These are phyloP conservation scores for Nothophytophthora sp. DNA, from an alignment of 352 stramenopile species.

Conservation along the genomic window DNA sequence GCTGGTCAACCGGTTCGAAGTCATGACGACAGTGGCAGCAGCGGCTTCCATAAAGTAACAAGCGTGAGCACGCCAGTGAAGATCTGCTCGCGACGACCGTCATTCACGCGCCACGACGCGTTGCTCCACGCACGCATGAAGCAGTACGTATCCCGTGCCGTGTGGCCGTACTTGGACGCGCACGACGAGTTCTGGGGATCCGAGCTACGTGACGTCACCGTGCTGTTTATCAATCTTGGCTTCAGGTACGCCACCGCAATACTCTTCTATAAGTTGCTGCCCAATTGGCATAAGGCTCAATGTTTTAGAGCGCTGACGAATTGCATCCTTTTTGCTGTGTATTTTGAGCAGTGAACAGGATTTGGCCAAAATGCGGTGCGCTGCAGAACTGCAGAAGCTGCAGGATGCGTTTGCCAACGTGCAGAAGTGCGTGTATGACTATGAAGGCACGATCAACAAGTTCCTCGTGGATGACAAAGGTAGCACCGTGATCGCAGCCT, in stretches of 20 bases:
- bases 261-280: no score
- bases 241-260: slow-evolving; percentile 82
- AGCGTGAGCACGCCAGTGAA: slow-evolving; percentile 61
- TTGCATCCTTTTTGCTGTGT: no score
- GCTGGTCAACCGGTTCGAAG: slow-evolving; percentile 38
- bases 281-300: no score
- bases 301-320: no score
- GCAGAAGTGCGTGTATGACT: slow-evolving; percentile 92
- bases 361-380: slow-evolving; percentile 72
- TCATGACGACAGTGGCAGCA: slow-evolving; percentile 6
- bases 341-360: slow-evolving; percentile 86
- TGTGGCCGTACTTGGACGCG: slow-evolving; percentile 91
- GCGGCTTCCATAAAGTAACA: slow-evolving; percentile 63
- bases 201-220: slow-evolving; percentile 89
- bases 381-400: slow-evolving; percentile 65
- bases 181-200: slow-evolving; percentile 95
- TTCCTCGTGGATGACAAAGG: slow-evolving; percentile 97
- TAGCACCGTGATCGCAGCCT: slow-evolving; percentile 93
- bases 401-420: slow-evolving; percentile 84
- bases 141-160: slow-evolving; percentile 90
- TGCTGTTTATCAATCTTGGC: slow-evolving; percentile 95
- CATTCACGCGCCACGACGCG: slow-evolving; percentile 76
- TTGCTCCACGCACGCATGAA: slow-evolving; percentile 88
- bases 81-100: slow-evolving; percentile 66
- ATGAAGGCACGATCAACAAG: slow-evolving; percentile 97